Evolutionary conservation across 805 yeast species (phyloP).

Genomic region (Barnettozyma siamensis): DNA sequence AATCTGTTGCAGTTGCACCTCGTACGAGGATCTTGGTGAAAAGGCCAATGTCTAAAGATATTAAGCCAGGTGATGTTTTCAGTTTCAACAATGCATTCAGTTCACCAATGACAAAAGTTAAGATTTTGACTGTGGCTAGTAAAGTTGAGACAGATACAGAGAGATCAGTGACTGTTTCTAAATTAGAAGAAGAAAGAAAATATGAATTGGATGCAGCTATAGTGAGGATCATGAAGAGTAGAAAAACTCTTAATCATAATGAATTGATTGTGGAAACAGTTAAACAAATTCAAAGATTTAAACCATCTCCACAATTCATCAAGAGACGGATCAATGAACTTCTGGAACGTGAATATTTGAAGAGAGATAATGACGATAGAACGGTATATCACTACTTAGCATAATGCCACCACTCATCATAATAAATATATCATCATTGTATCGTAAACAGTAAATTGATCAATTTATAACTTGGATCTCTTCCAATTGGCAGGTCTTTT

Average conservation of each 20-base stretch:
- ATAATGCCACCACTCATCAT: slow-evolving; percentile 16
- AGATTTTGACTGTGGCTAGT: slow-evolving; percentile 56
- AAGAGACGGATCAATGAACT: slow-evolving; percentile 70
- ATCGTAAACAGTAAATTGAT: no score
- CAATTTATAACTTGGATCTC: slow-evolving; percentile 14
- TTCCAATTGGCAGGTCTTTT: slow-evolving; percentile 34
- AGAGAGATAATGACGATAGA: slow-evolving; percentile 58
- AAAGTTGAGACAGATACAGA: slow-evolving; percentile 43
- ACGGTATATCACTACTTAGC: slow-evolving; percentile 66
- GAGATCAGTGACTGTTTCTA: slow-evolving; percentile 42
- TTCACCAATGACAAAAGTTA: slow-evolving; percentile 62
- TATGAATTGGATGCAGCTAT: slow-evolving; percentile 78
- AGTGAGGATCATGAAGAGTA: slow-evolving; percentile 80
- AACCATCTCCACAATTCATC: slow-evolving; percentile 60
- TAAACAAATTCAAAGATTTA: slow-evolving; percentile 58
- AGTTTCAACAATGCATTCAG: slow-evolving; percentile 62
- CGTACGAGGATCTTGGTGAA: slow-evolving; percentile 70
- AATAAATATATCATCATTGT: no score
- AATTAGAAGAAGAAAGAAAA: slow-evolving; percentile 56
- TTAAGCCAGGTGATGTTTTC: slow-evolving; percentile 58
- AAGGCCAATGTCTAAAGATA: slow-evolving; percentile 67
- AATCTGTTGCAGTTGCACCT: slow-evolving; percentile 81
- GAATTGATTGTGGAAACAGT: slow-evolving; percentile 63
- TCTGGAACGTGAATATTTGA: slow-evolving; percentile 76
- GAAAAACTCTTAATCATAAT: slow-evolving; percentile 55